Evolutionary conservation across 179 eudicot genomes (phyloP), one percentile per base, ranked within the genome.

Genomic region (Silene coronaria): DNA sequence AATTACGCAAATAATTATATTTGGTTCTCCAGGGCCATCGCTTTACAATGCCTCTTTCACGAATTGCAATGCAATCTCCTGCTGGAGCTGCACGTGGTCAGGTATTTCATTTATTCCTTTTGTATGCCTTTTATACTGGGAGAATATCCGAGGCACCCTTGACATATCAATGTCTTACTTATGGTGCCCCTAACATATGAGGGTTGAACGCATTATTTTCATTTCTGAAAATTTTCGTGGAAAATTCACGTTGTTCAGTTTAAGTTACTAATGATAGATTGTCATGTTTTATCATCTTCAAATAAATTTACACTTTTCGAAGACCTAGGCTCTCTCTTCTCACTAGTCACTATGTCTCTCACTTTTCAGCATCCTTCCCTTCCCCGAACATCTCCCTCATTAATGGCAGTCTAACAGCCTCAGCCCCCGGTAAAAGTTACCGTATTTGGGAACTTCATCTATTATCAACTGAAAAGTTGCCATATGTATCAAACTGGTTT

Each of bases 81-180:
- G 93, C 89, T 69, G 97, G 97, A 67, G 86, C 87, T 81, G 94
- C 91, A 76, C 85, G 87, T 81, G 98, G 98, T 73, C 89, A 87
- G 91, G 97, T 91, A 77, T 46, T 57, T 77, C 73, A 71, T 28
- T n/a, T 24, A 51, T 55, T 65, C 17, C 45, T 19, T 67, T 6
- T 21, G 3, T 30, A 28, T 51, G 57, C 57, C 57, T 51, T 51
- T 51, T 51, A 51, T 51, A 51, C 19, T 51, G 57, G 19, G 57
- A 51, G 14, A 51, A 3, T 51, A 3, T 51, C 57, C 16, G 57
- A 51, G 57, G 19, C 19, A 51, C 17, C n/a, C 57, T 14, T 51
- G 19, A 51, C 4, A 17, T 17, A 13, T 51, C 57, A 51, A 4
- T 12, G 55, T 48, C 57, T 51, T 51, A 13, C 57, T 19, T 3